A percentile compares a stretch with the other conserved stretches of the same genome.
phyloP scores from a whole-genome alignment of 202 grass and related monocot species.

The Miscanthus sacchariflorus region DNA sequence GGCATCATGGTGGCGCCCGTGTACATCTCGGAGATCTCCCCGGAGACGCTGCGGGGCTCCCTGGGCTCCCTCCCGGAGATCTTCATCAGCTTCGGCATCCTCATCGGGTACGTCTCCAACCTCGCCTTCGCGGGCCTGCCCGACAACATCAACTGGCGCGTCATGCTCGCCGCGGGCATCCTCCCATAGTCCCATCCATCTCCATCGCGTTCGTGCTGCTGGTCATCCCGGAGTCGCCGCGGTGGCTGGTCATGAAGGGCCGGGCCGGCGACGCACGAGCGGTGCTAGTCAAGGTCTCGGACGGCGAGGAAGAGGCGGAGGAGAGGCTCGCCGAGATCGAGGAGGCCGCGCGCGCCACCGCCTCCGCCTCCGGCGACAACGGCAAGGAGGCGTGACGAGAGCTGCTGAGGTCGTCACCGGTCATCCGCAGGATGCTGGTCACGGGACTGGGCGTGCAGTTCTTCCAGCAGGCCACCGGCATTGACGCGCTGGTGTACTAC shows the following conservation, averaged over 20 bases:
- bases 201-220: conserved; percentile 75
- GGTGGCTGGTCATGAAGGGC: conserved; percentile 81
- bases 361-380: neutral
- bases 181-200: conserved; percentile 51
- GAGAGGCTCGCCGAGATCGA: conserved; percentile 75
- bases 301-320: conserved; percentile 53
- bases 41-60: conserved; percentile 61
- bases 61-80: conserved; percentile 82
- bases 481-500: conserved; percentile 89
- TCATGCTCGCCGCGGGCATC: conserved; percentile 84
- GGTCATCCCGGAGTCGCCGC: conserved; percentile 83
- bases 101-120: conserved; percentile 87
- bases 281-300: conserved; percentile 67
- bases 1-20: conserved; percentile 88
- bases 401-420: conserved; percentile 60
- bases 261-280: conserved; percentile 50
- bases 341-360: conserved; percentile 39
- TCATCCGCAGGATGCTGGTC: conserved; percentile 63
- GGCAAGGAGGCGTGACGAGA: conserved; percentile 61
- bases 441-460: conserved; percentile 68
- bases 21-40: conserved; percentile 88
- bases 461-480: conserved; percentile 82
- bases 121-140: conserved; percentile 67
- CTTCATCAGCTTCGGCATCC: conserved; percentile 83
- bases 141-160: conserved; percentile 73